These are phyloP conservation scores for Nigrospora oryzae DNA, from an alignment of 2,329 filamentous ascomycete genomes.

Conservation along the genomic window DNA sequence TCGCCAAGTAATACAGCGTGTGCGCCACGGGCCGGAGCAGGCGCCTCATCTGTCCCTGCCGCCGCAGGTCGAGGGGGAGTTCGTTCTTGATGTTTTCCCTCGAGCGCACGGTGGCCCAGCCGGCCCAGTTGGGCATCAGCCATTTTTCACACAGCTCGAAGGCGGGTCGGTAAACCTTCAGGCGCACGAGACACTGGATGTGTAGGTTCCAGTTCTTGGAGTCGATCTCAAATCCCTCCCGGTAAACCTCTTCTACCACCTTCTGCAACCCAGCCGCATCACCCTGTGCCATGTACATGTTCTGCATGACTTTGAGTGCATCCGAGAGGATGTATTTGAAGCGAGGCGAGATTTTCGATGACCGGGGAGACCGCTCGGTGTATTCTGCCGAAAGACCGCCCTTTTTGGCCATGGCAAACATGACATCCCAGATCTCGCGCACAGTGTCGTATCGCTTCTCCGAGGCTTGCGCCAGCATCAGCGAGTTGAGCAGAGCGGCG, in stretches of 20 bases:
- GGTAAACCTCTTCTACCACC: constrained; percentile 46
- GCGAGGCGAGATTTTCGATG: constrained; percentile 29
- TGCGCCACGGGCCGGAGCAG: constrained; percentile 30
- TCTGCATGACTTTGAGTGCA: constrained; percentile 39
- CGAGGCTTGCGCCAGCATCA: constrained; percentile 60
- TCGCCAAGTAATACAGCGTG: constrained; percentile 39
- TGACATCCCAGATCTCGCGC: constrained; percentile 56
- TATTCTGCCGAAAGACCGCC: constrained; percentile 25
- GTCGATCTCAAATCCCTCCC: constrained; percentile 65
- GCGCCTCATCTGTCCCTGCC: constrained; percentile 25
- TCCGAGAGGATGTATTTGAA: constrained; percentile 45
- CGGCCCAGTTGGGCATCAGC: constrained; percentile 72
- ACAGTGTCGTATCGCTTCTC: constrained; percentile 52
- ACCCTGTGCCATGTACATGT: constrained; percentile 28
- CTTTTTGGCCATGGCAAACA: constrained; percentile 42
- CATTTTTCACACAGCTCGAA: constrained; percentile 67
- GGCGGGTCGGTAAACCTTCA: constrained; percentile 53
- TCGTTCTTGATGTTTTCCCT: constrained; percentile 14
- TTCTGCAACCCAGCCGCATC: constrained; percentile 37
- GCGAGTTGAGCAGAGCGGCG: constrained; percentile 46
- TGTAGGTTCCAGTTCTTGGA: constrained; percentile 75
- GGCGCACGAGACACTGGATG: constrained; percentile 57
- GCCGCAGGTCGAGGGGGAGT: constrained; percentile 28
- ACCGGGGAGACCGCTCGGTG: constrained; percentile 23
- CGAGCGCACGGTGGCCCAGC: constrained; percentile 46